phyloP scores from a whole-genome alignment of 768 basidiomycete genomes.

The Agaricus sinodeliciosus region DNA sequence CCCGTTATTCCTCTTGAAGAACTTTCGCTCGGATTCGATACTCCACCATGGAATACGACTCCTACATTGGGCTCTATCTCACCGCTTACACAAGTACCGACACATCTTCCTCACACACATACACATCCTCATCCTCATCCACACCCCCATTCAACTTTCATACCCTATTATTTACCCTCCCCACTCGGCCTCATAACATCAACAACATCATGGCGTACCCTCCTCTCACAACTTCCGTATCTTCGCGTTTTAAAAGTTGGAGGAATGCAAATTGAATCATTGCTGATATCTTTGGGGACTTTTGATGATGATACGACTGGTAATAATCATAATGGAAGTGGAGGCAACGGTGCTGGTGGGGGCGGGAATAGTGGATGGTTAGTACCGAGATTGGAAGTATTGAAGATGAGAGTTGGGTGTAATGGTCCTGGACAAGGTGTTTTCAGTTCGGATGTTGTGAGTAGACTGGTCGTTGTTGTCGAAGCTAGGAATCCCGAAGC shows the following conservation, averaged over 20 bases:
- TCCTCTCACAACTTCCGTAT: constrained; percentile 52
- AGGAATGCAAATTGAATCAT: constrained; percentile 57
- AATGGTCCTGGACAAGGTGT: neutral
- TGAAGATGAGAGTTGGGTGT: constrained; percentile 43
- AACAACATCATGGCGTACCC: constrained; percentile 56
- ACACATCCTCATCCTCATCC: neutral
- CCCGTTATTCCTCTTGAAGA: constrained; percentile 27
- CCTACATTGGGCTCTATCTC: neutral
- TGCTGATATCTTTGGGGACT: constrained; percentile 48
- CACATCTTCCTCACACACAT: neutral
- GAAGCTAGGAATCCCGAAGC: constrained; percentile 62
- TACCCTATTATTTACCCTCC: constrained; percentile 41
- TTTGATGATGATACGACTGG: constrained; percentile 50
- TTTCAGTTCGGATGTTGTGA: constrained; percentile 40
- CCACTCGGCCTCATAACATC: constrained; percentile 51
- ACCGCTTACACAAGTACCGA: neutral
- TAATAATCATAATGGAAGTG: neutral
- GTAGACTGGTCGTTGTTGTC: constrained; percentile 65
- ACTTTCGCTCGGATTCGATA: constrained; percentile 58
- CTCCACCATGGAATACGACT: constrained; percentile 11
- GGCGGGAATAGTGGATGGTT: constrained; percentile 41
- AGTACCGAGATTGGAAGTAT: constrained; percentile 53
- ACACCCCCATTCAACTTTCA: neutral
- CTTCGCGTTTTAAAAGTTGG: constrained; percentile 59
- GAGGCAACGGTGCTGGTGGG: neutral